phyloP scores from a whole-genome alignment of 2,329 filamentous ascomycete genomes.

The Tolypocladium capitatum region DNA sequence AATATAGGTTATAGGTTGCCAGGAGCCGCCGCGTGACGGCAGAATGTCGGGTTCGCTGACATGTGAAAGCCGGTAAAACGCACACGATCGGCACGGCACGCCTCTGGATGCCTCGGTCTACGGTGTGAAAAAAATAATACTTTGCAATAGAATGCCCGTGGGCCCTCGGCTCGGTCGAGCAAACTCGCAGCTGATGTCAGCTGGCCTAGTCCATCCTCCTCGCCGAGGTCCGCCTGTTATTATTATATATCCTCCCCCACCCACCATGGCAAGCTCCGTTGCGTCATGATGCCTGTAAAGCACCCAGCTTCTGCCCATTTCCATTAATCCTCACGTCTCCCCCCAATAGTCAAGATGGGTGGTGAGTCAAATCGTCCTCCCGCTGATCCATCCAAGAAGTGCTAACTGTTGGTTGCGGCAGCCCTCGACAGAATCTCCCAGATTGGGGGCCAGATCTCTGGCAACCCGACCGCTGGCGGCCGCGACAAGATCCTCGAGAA shows the following conservation, averaged over 20 bases:
- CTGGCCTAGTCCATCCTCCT: conserved; percentile 6
- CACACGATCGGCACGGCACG: conserved; percentile 7
- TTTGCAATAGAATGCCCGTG: too few relatives aligned
- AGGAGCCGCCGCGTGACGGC: too few relatives aligned
- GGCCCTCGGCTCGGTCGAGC: too few relatives aligned
- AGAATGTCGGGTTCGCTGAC: too few relatives aligned
- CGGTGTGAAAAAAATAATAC: too few relatives aligned
- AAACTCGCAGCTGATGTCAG: conserved; percentile 12
- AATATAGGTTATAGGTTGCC: too few relatives aligned
- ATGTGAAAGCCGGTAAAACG: conserved; percentile 17
- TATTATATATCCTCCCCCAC: background rate
- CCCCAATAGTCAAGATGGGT: conserved; percentile 18
- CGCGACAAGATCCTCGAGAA: conserved; percentile 50
- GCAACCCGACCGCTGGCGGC: conserved; percentile 39
- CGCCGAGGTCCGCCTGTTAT: conserved; percentile 1
- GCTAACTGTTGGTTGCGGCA: conserved; percentile 14
- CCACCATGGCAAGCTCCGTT: background rate
- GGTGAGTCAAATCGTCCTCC: conserved; percentile 16
- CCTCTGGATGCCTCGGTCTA: conserved; percentile 20
- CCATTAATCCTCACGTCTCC: background rate
- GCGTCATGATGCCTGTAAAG: background rate
- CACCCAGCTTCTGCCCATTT: background rate
- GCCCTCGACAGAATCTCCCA: conserved; percentile 45
- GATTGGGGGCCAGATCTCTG: conserved; percentile 49
- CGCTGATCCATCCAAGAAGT: background rate